These are phyloP conservation scores for Amanita fuliginea DNA, from an alignment of 768 basidiomycete species.

Conservation along the genomic window DNA sequence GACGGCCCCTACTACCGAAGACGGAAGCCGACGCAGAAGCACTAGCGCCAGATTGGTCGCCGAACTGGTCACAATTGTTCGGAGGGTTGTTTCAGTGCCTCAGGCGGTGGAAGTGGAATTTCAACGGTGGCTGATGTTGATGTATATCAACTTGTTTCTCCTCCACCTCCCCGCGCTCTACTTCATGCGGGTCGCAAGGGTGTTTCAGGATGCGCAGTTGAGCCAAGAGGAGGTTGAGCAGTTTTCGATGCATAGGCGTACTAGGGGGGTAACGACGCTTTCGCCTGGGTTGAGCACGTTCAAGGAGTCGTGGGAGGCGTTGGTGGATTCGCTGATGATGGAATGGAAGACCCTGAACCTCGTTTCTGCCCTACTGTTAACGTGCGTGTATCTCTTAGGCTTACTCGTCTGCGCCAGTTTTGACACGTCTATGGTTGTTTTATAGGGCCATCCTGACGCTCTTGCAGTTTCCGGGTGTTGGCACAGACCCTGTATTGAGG, in stretches of 20 bases:
- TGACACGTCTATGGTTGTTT: background rate
- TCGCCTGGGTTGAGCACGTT: conserved; percentile 43
- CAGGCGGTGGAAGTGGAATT: too few species aligned
- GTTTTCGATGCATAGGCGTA: conserved; percentile 17
- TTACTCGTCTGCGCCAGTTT: too few species aligned
- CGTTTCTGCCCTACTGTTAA: conserved; percentile 20
- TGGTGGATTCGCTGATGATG: conserved; percentile 18
- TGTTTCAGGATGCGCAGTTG: conserved; percentile 71
- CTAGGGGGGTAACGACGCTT: conserved; percentile 15
- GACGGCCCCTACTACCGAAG: too few species aligned
- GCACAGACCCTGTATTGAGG: conserved; percentile 40
- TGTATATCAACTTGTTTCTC: conserved; percentile 31
- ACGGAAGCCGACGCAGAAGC: too few species aligned
- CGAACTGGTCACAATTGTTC: too few species aligned
- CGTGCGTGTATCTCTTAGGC: conserved; percentile 11
- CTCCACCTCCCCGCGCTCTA: conserved; percentile 68
- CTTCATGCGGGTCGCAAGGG: conserved; percentile 64
- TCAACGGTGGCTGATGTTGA: too few species aligned
- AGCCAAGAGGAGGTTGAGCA: conserved; percentile 58
- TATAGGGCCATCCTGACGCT: conserved; percentile 23
- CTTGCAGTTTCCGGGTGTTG: conserved; percentile 26
- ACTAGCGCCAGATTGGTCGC: too few species aligned
- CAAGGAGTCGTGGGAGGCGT: conserved; percentile 18
- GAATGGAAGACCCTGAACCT: conserved; percentile 28
- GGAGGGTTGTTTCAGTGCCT: too few species aligned